phyloP scores from a whole-genome alignment of 768 basidiomycete genomes.

The Leccinum arenicola region DNA sequence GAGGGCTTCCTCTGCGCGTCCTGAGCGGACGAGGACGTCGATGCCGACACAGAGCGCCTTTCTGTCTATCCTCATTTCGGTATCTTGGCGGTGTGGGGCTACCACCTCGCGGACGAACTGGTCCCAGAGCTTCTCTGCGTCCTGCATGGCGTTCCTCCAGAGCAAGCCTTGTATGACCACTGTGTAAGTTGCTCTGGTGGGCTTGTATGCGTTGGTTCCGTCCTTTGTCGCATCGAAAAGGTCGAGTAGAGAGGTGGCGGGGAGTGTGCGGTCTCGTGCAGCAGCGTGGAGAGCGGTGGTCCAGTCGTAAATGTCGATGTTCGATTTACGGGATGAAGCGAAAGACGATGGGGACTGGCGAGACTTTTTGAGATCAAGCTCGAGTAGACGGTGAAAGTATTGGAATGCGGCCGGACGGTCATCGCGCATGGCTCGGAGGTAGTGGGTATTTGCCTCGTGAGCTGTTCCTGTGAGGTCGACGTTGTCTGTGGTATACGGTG shows the following conservation, averaged over 20 bases:
- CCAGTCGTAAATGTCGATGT: slow-evolving; percentile 44
- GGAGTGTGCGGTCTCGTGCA: slow-evolving; percentile 36
- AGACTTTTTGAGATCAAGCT: slow-evolving; percentile 20
- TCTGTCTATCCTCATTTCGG: slow-evolving; percentile 37
- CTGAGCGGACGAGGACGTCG: slow-evolving; percentile 43
- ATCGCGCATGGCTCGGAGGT: slow-evolving; percentile 40
- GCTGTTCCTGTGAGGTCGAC: slow-evolving; percentile 18
- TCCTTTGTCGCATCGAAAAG: slow-evolving; percentile 36
- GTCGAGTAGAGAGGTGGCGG: slow-evolving; percentile 33
- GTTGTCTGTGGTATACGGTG: slow-evolving; percentile 20
- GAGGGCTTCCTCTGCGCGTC: slow-evolving; percentile 48
- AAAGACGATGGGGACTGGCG: slow-evolving; percentile 2
- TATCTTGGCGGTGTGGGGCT: neutral
- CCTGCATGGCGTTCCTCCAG: slow-evolving; percentile 35
- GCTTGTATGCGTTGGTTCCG: slow-evolving; percentile 31
- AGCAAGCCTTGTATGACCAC: slow-evolving; percentile 54
- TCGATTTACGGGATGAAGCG: slow-evolving; percentile 19
- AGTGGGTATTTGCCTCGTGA: slow-evolving; percentile 41
- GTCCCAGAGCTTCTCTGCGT: slow-evolving; percentile 46
- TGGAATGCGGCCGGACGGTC: slow-evolving; percentile 45
- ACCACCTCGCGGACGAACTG: slow-evolving; percentile 29
- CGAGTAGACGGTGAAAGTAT: slow-evolving; percentile 42
- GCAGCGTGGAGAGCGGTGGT: slow-evolving; percentile 46
- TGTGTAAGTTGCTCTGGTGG: slow-evolving; percentile 50
- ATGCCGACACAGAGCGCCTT: slow-evolving; percentile 50